Base-by-base conservation (phyloP, 2,329 filamentous ascomycete genomes). In the Apiospora sp. region DNA sequence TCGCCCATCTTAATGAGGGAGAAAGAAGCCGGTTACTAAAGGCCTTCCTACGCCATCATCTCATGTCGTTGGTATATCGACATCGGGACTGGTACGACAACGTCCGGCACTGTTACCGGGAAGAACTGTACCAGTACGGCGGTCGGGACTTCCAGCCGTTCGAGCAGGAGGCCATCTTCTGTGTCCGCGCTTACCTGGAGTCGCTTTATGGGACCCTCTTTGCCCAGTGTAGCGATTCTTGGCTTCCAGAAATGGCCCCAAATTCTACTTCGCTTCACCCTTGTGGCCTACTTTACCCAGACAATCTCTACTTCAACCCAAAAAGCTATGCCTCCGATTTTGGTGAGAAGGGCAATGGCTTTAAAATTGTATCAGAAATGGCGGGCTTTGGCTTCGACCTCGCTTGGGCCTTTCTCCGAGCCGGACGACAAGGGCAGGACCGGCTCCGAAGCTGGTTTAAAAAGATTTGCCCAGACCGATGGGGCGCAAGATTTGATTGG, bases 291-390 rank as follows among this genome's bases (percentile, higher is more conserved):
- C 46, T 1, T 1, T 49, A 49, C 19, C 46, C 46, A 49, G 46
- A 49, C 22, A 49, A 49, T 8, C 16, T 49, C 46, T 49, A n/a
- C 46, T 8, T 49, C 16, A 22, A 22, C 22, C 46, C 46, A n/a
- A 1, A 49, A 19, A 5, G 4, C 16, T 49, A 49, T 49, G 46
- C 19, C 19, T n/a, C 16, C 19, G 46, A 49, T 49, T 49, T 49
- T 8, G 16, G 3, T 19, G 7, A 1, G 3, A 19, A 49, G 5
- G 7, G 2, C 19, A 8, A 3, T 7, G 3, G 4, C 8, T 2
- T 22, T 4, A 7, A 19, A n/a, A 49, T 30, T 30, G 27, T n/a
- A 49, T 22, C 46, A 5, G 6, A 22, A n/a, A 22, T 49, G 46
- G 46, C 46, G 46, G 16, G 7, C 19, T 49, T 49, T 49, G 46